A percentile compares a stretch with the other conserved stretches of the same genome.
Conservation (phyloP, 2,329 filamentous ascomycete species). For the Exophiala mesophila region DNA sequence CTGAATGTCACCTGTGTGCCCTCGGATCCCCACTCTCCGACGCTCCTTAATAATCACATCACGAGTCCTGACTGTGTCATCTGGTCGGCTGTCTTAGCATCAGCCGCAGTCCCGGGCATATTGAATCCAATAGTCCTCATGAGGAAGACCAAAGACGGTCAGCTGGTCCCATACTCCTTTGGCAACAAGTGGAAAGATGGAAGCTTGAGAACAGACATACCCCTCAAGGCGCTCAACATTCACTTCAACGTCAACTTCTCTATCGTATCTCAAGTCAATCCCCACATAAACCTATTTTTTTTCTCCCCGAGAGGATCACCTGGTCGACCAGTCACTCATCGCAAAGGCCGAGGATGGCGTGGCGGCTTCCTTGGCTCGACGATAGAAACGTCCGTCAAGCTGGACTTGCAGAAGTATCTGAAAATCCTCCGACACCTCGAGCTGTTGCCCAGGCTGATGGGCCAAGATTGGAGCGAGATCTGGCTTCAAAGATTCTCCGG, state of each 20-base stretch:
- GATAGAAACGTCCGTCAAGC: constrained; percentile 88
- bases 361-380: constrained; percentile 92
- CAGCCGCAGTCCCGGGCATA: constrained; percentile 91
- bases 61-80: constrained; percentile 96
- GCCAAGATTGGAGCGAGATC: constrained; percentile 94
- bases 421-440: constrained; percentile 91
- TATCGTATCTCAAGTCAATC: constrained; percentile 83
- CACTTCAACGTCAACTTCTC: constrained; percentile 99
- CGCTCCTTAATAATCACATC: constrained; percentile 91
- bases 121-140: constrained; percentile 92
- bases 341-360: constrained; percentile 88
- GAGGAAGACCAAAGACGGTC: constrained; percentile 74
- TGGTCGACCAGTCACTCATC: constrained; percentile 88
- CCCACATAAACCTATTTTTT: constrained; percentile 98
- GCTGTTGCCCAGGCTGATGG: constrained; percentile 79
- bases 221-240: constrained; percentile 85
- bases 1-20: constrained; percentile 95
- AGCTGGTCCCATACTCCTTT: constrained; percentile 83
- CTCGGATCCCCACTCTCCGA: constrained; percentile 86
- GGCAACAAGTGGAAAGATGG: constrained; percentile 99
- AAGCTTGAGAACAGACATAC: constrained; percentile 88
- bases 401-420: constrained; percentile 96
- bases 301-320: constrained; percentile 91
- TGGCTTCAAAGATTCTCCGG: constrained; percentile 95
- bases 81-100: constrained; percentile 93